These are phyloP conservation scores for Fraxinus albicans DNA, from an alignment of 305 asterid species.

Conservation along the genomic window DNA sequence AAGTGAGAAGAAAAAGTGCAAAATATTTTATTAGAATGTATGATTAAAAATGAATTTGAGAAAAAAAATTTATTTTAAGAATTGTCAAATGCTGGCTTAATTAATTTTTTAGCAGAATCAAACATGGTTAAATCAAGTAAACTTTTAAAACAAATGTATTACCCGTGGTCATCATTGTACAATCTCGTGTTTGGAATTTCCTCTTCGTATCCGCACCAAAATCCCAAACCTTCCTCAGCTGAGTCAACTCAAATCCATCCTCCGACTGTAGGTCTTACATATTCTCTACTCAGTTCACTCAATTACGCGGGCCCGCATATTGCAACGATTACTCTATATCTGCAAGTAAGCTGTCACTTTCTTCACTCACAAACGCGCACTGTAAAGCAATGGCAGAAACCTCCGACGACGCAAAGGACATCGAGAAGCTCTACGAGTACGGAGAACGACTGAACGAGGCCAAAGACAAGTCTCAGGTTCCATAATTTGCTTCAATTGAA, in stretches of 20 bases:
- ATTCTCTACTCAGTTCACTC: slow-evolving; percentile 4
- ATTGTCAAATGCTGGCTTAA: neutral
- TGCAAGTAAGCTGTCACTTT: slow-evolving; percentile 19
- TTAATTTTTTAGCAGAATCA: neutral
- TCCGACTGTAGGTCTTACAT: neutral
- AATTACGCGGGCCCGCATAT: neutral
- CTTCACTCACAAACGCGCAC: slow-evolving; percentile 9
- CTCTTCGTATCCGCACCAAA: neutral
- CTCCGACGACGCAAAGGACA: slow-evolving; percentile 57
- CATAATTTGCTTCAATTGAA: slow-evolving; percentile 9
- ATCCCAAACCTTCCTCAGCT: neutral
- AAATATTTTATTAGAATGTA: no score
- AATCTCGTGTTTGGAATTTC: neutral
- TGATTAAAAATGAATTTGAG: neutral
- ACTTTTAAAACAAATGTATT: no score
- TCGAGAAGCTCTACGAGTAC: slow-evolving; percentile 86
- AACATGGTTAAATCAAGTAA: neutral
- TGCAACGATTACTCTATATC: slow-evolving; percentile 8
- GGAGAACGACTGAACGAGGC: slow-evolving; percentile 79
- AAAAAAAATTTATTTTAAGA: neutral
- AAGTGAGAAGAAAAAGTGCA: neutral
- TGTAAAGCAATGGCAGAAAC: slow-evolving; percentile 44
- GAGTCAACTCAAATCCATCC: slow-evolving; percentile 25
- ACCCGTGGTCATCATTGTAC: neutral
- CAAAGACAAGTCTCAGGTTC: slow-evolving; percentile 88